Conservation (phyloP, 2,329 filamentous ascomycete species). For the Tolypocladium capitatum region DNA sequence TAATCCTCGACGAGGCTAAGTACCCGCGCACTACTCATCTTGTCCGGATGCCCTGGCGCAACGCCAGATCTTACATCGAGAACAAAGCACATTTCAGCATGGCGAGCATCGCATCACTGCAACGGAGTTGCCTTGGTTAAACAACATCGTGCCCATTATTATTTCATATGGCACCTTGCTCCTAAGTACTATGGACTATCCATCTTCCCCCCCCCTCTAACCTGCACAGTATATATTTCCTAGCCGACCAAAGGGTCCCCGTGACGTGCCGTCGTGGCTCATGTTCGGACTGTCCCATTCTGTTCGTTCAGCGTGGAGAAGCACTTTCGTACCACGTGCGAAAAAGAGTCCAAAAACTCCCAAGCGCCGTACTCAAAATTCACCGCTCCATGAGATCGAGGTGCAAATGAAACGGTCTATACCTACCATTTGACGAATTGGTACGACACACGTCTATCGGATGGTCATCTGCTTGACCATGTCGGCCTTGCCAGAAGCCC, state of each 20-base stretch:
- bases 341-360: conserved; percentile 26
- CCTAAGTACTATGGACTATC: not conserved
- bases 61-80: not conserved
- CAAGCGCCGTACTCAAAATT: conserved; percentile 40
- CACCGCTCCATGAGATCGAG: conserved; percentile 25
- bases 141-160: not conserved
- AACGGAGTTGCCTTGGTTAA: not conserved
- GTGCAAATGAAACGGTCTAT: conserved; percentile 29
- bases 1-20: not conserved
- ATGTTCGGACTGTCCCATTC: conserved; percentile 17
- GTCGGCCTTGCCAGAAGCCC: conserved; percentile 63
- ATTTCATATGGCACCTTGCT: not conserved
- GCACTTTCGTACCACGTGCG: conserved; percentile 36
- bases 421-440: conserved; percentile 29
- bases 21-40: not conserved
- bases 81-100: not conserved
- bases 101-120: not conserved
- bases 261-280: conserved; percentile 11
- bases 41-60: too few species aligned
- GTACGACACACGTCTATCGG: conserved; percentile 38
- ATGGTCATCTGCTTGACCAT: conserved; percentile 95
- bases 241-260: not conserved
- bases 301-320: conserved; percentile 26
- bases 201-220: not conserved
- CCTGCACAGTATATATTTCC: not conserved